These are phyloP conservation scores for Ceratocystis papillata DNA, from an alignment of 2,329 filamentous ascomycete species.

Conservation along the genomic window DNA sequence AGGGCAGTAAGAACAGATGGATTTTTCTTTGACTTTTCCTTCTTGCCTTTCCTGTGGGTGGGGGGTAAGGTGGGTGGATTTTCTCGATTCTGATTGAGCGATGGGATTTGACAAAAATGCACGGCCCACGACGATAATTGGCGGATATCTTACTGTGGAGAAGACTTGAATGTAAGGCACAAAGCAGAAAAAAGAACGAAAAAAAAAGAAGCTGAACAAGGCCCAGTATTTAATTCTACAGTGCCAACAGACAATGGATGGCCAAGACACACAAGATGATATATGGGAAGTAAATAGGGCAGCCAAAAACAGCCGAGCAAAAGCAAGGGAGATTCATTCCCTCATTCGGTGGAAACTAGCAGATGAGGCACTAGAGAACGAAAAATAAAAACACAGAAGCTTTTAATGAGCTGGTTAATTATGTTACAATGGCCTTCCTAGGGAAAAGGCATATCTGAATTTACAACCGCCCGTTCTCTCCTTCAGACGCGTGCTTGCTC, in stretches of 20 bases:
- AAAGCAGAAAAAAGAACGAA: slow-evolving; percentile 6
- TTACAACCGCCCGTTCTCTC: neutral
- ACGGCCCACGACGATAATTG: slow-evolving; percentile 7
- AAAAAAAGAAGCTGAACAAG: slow-evolving; percentile 14
- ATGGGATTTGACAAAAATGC: slow-evolving; percentile 9
- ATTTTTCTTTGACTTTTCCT: neutral
- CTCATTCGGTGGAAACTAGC: too few species aligned
- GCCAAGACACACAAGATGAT: neutral
- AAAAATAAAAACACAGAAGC: neutral
- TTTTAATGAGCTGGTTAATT: neutral
- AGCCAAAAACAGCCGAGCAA: too few species aligned
- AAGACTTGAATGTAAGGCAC: slow-evolving; percentile 8
- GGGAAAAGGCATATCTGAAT: neutral
- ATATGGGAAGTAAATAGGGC: neutral
- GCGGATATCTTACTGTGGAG: slow-evolving; percentile 9
- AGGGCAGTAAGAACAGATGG: neutral
- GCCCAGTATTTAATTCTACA: neutral
- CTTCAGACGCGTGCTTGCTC: neutral
- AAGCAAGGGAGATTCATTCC: too few species aligned
- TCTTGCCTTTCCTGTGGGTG: neutral
- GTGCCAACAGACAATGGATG: neutral
- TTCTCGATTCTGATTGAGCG: neutral
- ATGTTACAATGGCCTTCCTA: neutral
- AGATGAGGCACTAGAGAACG: too few species aligned
- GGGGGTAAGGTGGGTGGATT: neutral